A percentile compares a stretch with the other conserved stretches of the same genome.
These are phyloP conservation scores for Hippophae rhamnoides DNA, from an alignment of 306 rosid species.

Conservation along the genomic window DNA sequence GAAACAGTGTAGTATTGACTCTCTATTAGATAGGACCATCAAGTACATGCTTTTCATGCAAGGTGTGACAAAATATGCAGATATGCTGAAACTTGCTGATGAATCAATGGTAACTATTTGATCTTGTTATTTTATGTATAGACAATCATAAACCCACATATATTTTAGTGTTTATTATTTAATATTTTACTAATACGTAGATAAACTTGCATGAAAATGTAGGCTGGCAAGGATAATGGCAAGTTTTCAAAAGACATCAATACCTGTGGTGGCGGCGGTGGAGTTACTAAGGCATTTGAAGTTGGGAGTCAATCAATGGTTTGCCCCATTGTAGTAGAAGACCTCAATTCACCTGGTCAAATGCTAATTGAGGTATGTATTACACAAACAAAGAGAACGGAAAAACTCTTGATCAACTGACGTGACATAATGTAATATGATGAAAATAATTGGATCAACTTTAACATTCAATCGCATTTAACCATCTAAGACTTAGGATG, in stretches of 20 bases:
- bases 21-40: constrained; percentile 70
- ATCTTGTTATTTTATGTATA: not conserved
- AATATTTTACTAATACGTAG: constrained; percentile 3
- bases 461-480: too few species aligned
- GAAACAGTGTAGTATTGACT: constrained; percentile 89
- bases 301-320: constrained; percentile 51
- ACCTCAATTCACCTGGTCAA: constrained; percentile 63
- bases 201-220: constrained; percentile 26
- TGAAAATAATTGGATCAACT: too few species aligned
- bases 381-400: not conserved
- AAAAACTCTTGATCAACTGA: too few species aligned
- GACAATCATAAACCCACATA: not conserved
- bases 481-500: too few species aligned
- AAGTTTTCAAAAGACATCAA: constrained; percentile 31
- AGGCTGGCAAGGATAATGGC: constrained; percentile 39
- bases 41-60: constrained; percentile 77
- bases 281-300: constrained; percentile 76
- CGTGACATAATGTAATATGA: too few species aligned
- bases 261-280: constrained; percentile 23
- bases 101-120: constrained; percentile 53
- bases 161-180: not conserved
- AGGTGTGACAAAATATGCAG: constrained; percentile 48
- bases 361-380: constrained; percentile 74
- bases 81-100: constrained; percentile 50
- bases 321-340: constrained; percentile 81